A percentile compares a stretch with the other conserved stretches of the same genome.
phyloP scores from a whole-genome alignment of 108 stramenopile species.

The Cylindrotheca closterium region DNA sequence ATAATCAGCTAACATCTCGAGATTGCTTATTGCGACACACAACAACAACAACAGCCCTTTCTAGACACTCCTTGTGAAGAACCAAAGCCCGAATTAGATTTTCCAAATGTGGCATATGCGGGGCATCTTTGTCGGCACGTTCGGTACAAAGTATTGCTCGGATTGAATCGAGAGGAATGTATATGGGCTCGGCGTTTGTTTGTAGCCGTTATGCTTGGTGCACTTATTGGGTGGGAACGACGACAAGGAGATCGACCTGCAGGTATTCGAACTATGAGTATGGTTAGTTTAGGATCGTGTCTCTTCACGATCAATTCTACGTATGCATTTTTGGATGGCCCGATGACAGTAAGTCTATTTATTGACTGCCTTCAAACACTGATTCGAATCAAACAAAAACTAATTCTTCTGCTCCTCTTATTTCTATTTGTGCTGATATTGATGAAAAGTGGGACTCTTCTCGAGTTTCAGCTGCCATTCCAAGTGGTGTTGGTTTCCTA shows the following conservation, averaged over 20 bases:
- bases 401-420: no score
- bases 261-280: conserved; percentile 88
- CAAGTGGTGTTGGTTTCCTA: conserved; percentile 87
- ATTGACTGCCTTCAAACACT: background rate
- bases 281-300: conserved; percentile 85
- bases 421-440: no score
- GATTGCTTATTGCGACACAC: no score
- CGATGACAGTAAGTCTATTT: conserved; percentile 50
- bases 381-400: no score
- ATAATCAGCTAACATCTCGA: no score
- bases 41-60: no score
- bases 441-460: conserved; percentile 72
- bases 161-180: conserved; percentile 67
- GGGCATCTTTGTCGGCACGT: conserved; percentile 45
- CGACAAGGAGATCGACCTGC: conserved; percentile 85
- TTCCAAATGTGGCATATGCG: conserved; percentile 56
- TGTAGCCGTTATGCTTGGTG: conserved; percentile 55
- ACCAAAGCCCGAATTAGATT: conserved; percentile 9
- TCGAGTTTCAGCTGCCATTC: conserved; percentile 82
- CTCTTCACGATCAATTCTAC: conserved; percentile 85
- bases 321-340: conserved; percentile 81
- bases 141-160: conserved; percentile 44
- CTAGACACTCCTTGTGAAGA: conserved; percentile 15
- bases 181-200: conserved; percentile 66
- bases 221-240: conserved; percentile 82